Conservation (phyloP, 2,329 filamentous ascomycete genomes). For the Pyrenochaeta sp. region DNA sequence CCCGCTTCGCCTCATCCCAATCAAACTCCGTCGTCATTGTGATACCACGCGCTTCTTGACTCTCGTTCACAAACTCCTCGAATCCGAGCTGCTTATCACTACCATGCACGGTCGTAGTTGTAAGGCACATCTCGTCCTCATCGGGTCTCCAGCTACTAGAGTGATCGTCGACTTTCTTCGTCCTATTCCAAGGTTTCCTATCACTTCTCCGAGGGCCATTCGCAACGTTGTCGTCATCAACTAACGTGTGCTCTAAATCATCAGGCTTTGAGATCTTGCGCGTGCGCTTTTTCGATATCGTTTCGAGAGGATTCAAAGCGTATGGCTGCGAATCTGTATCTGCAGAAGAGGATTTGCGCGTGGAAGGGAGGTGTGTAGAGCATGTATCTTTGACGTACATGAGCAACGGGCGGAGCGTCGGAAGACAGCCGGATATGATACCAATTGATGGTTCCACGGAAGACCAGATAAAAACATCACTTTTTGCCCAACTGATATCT, state of each 20-base stretch:
- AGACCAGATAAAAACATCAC: slow-evolving; percentile 40
- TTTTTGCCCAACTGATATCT: slow-evolving; percentile 38
- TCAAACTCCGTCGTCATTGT: slow-evolving; percentile 30
- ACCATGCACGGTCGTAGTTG: slow-evolving; percentile 22
- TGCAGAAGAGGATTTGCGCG: slow-evolving; percentile 11
- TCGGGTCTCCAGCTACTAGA: slow-evolving; percentile 25
- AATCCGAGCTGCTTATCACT: slow-evolving; percentile 7
- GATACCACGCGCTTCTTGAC: slow-evolving; percentile 16
- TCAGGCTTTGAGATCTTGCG: slow-evolving; percentile 26
- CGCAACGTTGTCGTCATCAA: background rate
- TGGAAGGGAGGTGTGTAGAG: slow-evolving; percentile 19
- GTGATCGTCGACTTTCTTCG: slow-evolving; percentile 10
- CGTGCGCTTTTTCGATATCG: slow-evolving; percentile 31
- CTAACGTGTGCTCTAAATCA: slow-evolving; percentile 19
- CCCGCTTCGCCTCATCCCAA: slow-evolving; percentile 22
- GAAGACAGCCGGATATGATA: slow-evolving; percentile 37
- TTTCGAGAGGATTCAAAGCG: slow-evolving; percentile 25
- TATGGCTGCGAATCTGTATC: slow-evolving; percentile 8
- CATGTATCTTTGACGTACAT: slow-evolving; percentile 16
- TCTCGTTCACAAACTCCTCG: slow-evolving; percentile 1
- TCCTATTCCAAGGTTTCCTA: slow-evolving; percentile 3
- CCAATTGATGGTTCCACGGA: slow-evolving; percentile 34
- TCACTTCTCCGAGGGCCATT: background rate
- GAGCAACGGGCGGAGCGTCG: slow-evolving; percentile 31
- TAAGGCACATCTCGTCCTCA: slow-evolving; percentile 32